Conservation (phyloP, 169 alveolate genomes). For the Plasmodium relictum region DNA sequence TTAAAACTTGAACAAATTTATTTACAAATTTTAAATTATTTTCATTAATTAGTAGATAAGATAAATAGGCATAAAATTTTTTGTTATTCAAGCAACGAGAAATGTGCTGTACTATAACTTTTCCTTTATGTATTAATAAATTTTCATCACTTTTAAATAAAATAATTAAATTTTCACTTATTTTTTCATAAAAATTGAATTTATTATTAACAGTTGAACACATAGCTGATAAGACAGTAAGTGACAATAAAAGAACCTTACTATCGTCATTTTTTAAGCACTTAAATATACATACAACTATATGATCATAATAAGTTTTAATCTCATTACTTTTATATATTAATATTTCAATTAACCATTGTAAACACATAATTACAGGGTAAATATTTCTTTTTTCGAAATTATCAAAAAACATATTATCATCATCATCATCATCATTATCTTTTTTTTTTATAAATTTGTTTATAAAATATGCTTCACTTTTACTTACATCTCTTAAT, state of each 20-base stretch:
- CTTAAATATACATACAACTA: conserved; percentile 45
- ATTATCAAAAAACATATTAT: conserved; percentile 37
- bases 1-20: conserved; percentile 81
- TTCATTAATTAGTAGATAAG: conserved; percentile 43
- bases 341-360: conserved; percentile 60
- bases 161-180: conserved; percentile 27
- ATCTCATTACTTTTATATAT: conserved; percentile 58
- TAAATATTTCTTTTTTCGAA: conserved; percentile 58
- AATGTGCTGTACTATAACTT: conserved; percentile 47
- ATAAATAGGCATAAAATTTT: conserved; percentile 67
- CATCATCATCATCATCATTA: conserved; percentile 9
- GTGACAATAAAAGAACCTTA: conserved; percentile 45
- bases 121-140: conserved; percentile 60
- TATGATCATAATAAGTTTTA: conserved; percentile 33
- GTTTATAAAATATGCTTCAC: conserved; percentile 60
- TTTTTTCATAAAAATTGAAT: conserved; percentile 53
- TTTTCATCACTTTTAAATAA: conserved; percentile 55
- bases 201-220: conserved; percentile 67
- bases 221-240: conserved; percentile 75
- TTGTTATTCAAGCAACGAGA: conserved; percentile 64
- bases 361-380: conserved; percentile 68
- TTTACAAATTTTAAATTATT: conserved; percentile 49
- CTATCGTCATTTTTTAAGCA: conserved; percentile 59
- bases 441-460: conserved; percentile 1
- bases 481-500: conserved; percentile 27